A percentile compares a stretch with the other conserved stretches of the same genome.
These are phyloP conservation scores for Cairneyella variabilis DNA, from an alignment of 495 filamentous ascomycete genomes.

Conservation along the genomic window DNA sequence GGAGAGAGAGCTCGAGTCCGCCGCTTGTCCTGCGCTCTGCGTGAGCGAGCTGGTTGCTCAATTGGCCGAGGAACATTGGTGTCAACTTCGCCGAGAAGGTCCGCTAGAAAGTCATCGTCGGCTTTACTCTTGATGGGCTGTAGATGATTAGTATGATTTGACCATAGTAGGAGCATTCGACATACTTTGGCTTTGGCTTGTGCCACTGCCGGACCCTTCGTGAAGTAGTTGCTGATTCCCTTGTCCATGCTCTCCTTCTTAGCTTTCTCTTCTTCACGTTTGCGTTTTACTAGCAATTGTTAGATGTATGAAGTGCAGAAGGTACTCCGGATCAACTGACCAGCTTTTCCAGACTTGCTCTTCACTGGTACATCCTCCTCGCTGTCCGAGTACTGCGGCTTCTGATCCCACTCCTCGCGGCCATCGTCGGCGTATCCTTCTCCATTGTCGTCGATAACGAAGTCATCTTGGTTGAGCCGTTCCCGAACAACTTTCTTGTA, in stretches of 20 bases:
- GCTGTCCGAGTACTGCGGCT: slow-evolving; percentile 65
- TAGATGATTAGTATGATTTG: slow-evolving; percentile 3
- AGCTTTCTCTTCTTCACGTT: slow-evolving; percentile 84
- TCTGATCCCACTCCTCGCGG: slow-evolving; percentile 89
- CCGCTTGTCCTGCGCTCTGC: slow-evolving; percentile 69
- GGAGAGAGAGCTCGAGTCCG: slow-evolving; percentile 81
- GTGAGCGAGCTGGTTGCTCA: slow-evolving; percentile 53
- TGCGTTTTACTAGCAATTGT: slow-evolving; percentile 63
- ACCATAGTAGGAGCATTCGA: not conserved
- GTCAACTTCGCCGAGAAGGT: slow-evolving; percentile 86
- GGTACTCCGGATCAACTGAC: slow-evolving; percentile 21
- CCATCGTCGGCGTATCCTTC: slow-evolving; percentile 95
- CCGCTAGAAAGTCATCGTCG: slow-evolving; percentile 79
- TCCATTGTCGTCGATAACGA: slow-evolving; percentile 93
- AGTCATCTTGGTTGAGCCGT: slow-evolving; percentile 90
- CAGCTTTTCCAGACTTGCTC: slow-evolving; percentile 57
- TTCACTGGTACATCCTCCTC: slow-evolving; percentile 62
- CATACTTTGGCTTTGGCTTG: slow-evolving; percentile 77
- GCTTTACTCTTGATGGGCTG: slow-evolving; percentile 67
- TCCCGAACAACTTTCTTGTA: slow-evolving; percentile 94
- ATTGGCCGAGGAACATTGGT: slow-evolving; percentile 63
- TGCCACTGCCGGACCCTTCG: slow-evolving; percentile 58
- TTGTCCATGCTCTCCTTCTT: slow-evolving; percentile 83
- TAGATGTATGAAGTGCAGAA: not conserved
- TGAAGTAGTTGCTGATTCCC: slow-evolving; percentile 92